Evolutionary conservation across 305 asterid species (phyloP).

Genomic region (Ilex paraguariensis): DNA sequence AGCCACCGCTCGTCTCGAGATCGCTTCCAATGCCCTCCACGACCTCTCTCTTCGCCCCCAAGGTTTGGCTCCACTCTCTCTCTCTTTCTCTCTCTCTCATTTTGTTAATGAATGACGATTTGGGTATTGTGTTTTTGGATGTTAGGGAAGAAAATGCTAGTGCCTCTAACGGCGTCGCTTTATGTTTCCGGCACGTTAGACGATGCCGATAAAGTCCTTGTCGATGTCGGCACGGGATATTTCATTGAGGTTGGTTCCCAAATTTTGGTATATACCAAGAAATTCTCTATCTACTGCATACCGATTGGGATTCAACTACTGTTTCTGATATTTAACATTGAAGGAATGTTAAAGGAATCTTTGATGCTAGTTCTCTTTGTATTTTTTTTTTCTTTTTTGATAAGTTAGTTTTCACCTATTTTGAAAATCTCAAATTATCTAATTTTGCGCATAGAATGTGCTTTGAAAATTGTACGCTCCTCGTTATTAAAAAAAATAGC

Average conservation of each 20-base stretch:
- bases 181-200: slow-evolving; percentile 89
- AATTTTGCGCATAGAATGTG: no score
- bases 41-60: slow-evolving; percentile 86
- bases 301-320: no score
- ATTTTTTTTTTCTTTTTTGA: no score
- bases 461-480: no score
- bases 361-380: not conserved
- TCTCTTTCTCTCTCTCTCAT: not conserved
- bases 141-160: slow-evolving; percentile 76
- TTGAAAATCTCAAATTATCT: no score
- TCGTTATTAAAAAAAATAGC: no score
- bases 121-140: no score
- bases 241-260: slow-evolving; percentile 66
- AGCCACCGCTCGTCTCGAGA: slow-evolving; percentile 81
- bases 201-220: slow-evolving; percentile 87
- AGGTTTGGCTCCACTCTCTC: slow-evolving; percentile 29
- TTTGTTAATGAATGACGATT: not conserved
- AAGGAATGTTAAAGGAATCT: not conserved
- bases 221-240: slow-evolving; percentile 96
- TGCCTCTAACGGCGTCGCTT: slow-evolving; percentile 89
- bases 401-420: no score
- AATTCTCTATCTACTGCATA: no score
- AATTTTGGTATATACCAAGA: no score
- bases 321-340: no score
- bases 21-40: slow-evolving; percentile 80